These are phyloP conservation scores for Monosporascus cannonballus DNA, from an alignment of 2,329 filamentous ascomycete species.

Conservation along the genomic window DNA sequence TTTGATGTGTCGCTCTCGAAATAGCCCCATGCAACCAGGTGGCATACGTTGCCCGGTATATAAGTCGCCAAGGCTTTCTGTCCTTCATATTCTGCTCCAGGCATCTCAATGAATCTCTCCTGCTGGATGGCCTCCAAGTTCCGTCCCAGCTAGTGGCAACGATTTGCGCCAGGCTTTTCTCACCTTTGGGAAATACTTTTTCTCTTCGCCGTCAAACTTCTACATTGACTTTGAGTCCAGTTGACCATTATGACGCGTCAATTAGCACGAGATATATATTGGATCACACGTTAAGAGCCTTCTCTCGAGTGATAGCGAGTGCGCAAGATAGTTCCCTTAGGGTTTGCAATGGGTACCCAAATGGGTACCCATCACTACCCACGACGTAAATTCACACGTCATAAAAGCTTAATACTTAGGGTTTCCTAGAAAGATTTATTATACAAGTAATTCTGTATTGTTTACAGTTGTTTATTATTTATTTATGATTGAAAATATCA, in stretches of 20 bases:
- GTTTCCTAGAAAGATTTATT: no score
- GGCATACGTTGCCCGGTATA: slow-evolving; percentile 14
- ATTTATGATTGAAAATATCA: no score
- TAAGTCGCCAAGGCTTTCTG: slow-evolving; percentile 11
- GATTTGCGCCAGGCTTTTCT: not conserved
- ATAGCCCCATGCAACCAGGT: slow-evolving; percentile 14
- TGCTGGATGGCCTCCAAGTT: slow-evolving; percentile 11
- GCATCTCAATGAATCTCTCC: slow-evolving; percentile 12
- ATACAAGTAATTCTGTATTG: no score
- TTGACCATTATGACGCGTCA: not conserved
- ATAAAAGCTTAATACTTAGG: no score
- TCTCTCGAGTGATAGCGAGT: no score
- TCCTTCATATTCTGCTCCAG: slow-evolving; percentile 17
- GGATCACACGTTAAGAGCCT: not conserved
- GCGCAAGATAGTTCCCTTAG: no score
- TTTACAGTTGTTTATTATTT: no score
- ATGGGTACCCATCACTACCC: no score
- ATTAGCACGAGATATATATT: not conserved
- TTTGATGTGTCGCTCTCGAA: slow-evolving; percentile 6
- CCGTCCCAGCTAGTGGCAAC: not conserved
- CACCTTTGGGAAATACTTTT: slow-evolving; percentile 12
- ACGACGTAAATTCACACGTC: no score
- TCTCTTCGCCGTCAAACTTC: slow-evolving; percentile 4
- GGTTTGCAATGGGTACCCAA: no score
- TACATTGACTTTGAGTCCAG: slow-evolving; percentile 3